Conservation (phyloP, 176 grass and related monocot species). For the Eremochloa ophiuroides region DNA sequence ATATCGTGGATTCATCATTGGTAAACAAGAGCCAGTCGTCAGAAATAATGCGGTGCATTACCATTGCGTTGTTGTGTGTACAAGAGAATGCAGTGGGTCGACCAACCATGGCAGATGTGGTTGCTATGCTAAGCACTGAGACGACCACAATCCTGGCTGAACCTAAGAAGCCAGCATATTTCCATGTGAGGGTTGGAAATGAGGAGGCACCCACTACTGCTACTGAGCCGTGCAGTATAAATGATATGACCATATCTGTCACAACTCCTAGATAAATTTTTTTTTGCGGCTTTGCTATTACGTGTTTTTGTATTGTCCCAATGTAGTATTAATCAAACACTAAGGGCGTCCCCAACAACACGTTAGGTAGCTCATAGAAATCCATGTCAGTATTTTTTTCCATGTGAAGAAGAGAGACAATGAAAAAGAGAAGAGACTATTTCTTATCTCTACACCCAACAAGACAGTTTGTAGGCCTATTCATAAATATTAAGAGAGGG, state of each 20-base stretch:
- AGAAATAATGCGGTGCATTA: slow-evolving; percentile 5
- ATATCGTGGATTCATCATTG: background rate
- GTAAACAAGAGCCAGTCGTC: background rate
- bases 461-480: too few species aligned
- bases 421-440: too few species aligned
- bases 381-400: too few species aligned
- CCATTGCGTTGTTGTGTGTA: slow-evolving; percentile 22
- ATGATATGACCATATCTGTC: background rate
- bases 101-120: slow-evolving; percentile 17
- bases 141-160: background rate
- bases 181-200: slow-evolving; percentile 10
- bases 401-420: too few species aligned
- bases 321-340: background rate
- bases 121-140: slow-evolving; percentile 11
- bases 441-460: too few species aligned
- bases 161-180: slow-evolving; percentile 13
- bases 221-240: background rate
- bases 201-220: background rate
- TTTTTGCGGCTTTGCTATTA: background rate
- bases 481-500: too few species aligned
- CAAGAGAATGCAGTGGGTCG: slow-evolving; percentile 21
- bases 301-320: background rate
- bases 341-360: too few species aligned
- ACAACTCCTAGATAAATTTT: background rate
- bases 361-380: too few species aligned